Percentiles rank a stretch among this genome's conserved stretches.
phyloP scores from a whole-genome alignment of 1,284 basidiomycete genomes.

The Inonotus obliquus region DNA sequence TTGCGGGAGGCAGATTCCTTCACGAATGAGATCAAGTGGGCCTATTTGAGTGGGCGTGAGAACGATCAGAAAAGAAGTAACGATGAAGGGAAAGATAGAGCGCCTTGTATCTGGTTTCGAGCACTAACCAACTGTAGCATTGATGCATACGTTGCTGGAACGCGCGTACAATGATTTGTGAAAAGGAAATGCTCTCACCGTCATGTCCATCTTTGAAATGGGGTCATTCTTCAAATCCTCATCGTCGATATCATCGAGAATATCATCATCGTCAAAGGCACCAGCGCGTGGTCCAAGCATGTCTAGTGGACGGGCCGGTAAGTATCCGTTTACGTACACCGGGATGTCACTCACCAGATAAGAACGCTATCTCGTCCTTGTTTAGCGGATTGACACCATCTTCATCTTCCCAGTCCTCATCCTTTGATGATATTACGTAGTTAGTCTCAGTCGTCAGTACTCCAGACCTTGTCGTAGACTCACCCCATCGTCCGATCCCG shows the following conservation, averaged over 20 bases:
- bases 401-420: constrained; percentile 88
- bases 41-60: constrained; percentile 36
- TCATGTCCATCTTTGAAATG: constrained; percentile 84
- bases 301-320: constrained; percentile 30
- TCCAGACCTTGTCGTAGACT: constrained; percentile 27
- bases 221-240: constrained; percentile 87
- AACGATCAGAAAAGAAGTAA: constrained; percentile 25
- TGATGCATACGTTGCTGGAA: not conserved
- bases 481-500: constrained; percentile 76
- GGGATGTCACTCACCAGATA: constrained; percentile 35
- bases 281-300: constrained; percentile 63
- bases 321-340: not conserved
- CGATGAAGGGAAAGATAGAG: not conserved
- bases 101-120: not conserved
- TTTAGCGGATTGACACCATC: constrained; percentile 50
- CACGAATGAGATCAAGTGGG: constrained; percentile 64
- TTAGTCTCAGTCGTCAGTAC: constrained; percentile 10
- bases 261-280: constrained; percentile 69
- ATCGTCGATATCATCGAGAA: constrained; percentile 67
- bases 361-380: constrained; percentile 58
- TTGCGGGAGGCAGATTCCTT: constrained; percentile 65
- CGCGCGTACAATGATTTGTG: not conserved
- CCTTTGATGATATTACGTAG: constrained; percentile 36
- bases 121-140: not conserved
- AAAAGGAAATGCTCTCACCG: constrained; percentile 43